Conservation (phyloP, 1,284 basidiomycete species). For the Heterobasidion occidentale region DNA sequence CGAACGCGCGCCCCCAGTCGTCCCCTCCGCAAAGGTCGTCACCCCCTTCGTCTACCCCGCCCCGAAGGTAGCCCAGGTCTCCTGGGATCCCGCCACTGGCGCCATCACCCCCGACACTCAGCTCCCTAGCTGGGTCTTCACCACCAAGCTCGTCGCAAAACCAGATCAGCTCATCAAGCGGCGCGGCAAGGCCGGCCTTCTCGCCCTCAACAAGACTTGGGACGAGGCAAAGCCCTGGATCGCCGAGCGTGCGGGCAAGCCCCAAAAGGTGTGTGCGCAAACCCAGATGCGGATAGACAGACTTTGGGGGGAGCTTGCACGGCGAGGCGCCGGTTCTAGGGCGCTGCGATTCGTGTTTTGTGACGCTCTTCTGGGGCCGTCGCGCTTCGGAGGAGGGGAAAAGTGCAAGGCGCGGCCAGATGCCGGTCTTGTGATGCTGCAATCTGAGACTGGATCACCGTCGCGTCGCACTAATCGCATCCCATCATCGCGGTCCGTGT, state of each 20-base stretch:
- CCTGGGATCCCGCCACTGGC: constrained; percentile 82
- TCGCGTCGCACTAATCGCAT: not conserved
- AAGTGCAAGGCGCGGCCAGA: not conserved
- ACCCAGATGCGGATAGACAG: not conserved
- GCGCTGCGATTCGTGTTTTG: not conserved
- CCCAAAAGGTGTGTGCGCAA: constrained; percentile 62
- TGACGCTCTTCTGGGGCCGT: not conserved
- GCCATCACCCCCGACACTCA: constrained; percentile 73
- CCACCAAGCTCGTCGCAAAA: constrained; percentile 85
- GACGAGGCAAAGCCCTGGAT: constrained; percentile 86
- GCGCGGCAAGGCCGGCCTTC: constrained; percentile 94
- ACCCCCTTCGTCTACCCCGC: constrained; percentile 60
- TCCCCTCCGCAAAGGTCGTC: constrained; percentile 42
- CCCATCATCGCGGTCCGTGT: constrained; percentile 1
- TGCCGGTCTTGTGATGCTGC: constrained; percentile 1
- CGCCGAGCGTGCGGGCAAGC: constrained; percentile 84
- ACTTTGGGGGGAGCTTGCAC: not conserved
- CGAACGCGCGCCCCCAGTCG: constrained; percentile 68
- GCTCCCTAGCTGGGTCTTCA: constrained; percentile 82
- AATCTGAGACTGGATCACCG: not conserved
- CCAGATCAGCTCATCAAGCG: constrained; percentile 99
- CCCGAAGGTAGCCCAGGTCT: constrained; percentile 73
- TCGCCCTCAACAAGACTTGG: constrained; percentile 93
- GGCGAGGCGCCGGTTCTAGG: not conserved
- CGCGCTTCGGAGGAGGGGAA: not conserved